A percentile compares a stretch with the other conserved stretches of the same genome.
Evolutionary conservation across 169 alveolate genomes (phyloP).

Genomic region (Hepatocystis sp.): DNA sequence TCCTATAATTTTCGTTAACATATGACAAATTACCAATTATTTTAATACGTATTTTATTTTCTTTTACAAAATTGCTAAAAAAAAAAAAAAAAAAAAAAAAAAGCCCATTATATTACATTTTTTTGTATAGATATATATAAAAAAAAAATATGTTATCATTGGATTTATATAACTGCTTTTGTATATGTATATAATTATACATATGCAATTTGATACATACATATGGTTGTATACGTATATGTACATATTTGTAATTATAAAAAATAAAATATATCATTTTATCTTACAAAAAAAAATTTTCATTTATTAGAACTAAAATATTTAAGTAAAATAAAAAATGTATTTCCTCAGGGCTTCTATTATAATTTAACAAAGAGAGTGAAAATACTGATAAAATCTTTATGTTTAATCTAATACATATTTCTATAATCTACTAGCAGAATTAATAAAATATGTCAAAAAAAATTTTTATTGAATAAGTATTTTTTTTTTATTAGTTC

Average conservation of each 20-base stretch:
- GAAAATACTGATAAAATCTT: constrained; percentile 88
- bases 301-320: constrained; percentile 46
- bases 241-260: not conserved
- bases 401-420: constrained; percentile 84
- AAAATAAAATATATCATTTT: constrained; percentile 10
- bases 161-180: too few species aligned
- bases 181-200: constrained; percentile 14
- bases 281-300: constrained; percentile 34
- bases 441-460: constrained; percentile 3
- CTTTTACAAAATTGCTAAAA: constrained; percentile 74
- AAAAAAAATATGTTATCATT: too few species aligned
- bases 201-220: not conserved
- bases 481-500: too few species aligned
- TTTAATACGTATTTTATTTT: constrained; percentile 74
- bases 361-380: constrained; percentile 89
- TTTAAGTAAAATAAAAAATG: constrained; percentile 75
- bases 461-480: too few species aligned
- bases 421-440: constrained; percentile 80
- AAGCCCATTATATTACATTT: not conserved
- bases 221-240: not conserved
- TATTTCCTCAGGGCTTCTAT: constrained; percentile 82
- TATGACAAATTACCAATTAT: constrained; percentile 82
- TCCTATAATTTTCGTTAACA: constrained; percentile 75
- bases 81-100: not conserved
- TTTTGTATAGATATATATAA: too few species aligned